phyloP scores from a whole-genome alignment of 768 basidiomycete species.

The Melanogaster broomeanus region DNA sequence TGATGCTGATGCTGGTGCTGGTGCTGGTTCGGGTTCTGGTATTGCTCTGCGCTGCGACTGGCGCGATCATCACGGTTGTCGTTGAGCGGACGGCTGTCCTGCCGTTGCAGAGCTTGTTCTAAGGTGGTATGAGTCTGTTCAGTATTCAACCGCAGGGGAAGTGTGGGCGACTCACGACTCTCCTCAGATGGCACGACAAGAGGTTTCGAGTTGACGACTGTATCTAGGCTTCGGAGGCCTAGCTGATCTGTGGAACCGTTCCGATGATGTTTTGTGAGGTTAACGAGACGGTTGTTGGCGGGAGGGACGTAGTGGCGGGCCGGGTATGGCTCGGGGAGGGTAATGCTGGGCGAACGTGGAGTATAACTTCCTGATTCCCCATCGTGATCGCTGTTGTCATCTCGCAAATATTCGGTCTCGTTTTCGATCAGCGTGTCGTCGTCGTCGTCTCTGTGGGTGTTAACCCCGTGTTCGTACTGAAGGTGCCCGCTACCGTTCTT shows the following conservation, averaged over 20 bases:
- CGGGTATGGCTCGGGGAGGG: conserved; percentile 51
- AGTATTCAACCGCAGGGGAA: conserved; percentile 13
- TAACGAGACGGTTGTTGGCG: conserved; percentile 31
- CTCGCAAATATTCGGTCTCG: conserved; percentile 33
- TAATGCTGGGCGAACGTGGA: conserved; percentile 65
- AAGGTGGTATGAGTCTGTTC: conserved; percentile 7
- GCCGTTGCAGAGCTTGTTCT: conserved; percentile 22
- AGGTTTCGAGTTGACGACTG: conserved; percentile 52
- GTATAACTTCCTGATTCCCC: conserved; percentile 62
- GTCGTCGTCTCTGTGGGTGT: conserved; percentile 45
- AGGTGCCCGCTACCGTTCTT: conserved; percentile 43
- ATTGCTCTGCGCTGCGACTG: conserved; percentile 23
- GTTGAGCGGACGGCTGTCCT: conserved; percentile 18
- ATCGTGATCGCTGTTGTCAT: conserved; percentile 39
- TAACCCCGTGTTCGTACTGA: conserved; percentile 36
- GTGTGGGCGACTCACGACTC: conserved; percentile 26
- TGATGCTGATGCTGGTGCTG: conserved; percentile 5
- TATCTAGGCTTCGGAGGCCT: conserved; percentile 59
- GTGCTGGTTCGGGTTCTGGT: conserved; percentile 16
- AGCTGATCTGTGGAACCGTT: conserved; percentile 64
- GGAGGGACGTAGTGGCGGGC: conserved; percentile 31
- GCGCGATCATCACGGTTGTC: conserved; percentile 23
- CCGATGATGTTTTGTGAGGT: conserved; percentile 50
- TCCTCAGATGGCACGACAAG: conserved; percentile 27
- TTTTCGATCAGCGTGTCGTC: conserved; percentile 48